A percentile compares a stretch with the other conserved stretches of the same genome.
Evolutionary conservation across 257 asterid genomes (phyloP).

Genomic region (Salvia splendens): DNA sequence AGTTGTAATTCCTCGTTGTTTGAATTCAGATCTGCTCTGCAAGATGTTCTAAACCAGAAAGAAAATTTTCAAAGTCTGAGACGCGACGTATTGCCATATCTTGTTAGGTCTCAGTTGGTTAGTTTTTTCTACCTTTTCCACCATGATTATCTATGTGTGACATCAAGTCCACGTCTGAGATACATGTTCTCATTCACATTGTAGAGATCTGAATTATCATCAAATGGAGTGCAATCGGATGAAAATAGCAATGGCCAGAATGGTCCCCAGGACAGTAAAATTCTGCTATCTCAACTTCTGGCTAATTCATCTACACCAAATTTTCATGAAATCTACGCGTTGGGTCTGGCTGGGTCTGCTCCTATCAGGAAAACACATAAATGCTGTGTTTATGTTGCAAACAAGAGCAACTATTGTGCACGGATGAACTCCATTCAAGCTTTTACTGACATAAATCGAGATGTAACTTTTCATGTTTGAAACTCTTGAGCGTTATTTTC

Average conservation of each 20-base stretch:
- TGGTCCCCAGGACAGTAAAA: slow-evolving; percentile 57
- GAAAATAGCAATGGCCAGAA: slow-evolving; percentile 70
- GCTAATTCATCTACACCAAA: slow-evolving; percentile 84
- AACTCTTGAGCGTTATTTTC: slow-evolving; percentile 25
- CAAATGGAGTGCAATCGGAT: slow-evolving; percentile 70
- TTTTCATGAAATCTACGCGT: slow-evolving; percentile 74
- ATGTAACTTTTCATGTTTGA: slow-evolving; percentile 53
- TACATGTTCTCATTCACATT: slow-evolving; percentile 33
- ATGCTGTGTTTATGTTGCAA: slow-evolving; percentile 88
- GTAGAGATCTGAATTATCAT: slow-evolving; percentile 76
- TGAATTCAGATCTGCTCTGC: slow-evolving; percentile 68
- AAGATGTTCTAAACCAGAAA: slow-evolving; percentile 77
- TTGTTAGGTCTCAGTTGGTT: slow-evolving; percentile 91
- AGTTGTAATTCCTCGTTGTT: slow-evolving; percentile 20
- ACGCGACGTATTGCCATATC: slow-evolving; percentile 94
- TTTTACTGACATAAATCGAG: slow-evolving; percentile 85
- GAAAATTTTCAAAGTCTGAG: slow-evolving; percentile 76
- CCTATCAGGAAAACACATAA: slow-evolving; percentile 64
- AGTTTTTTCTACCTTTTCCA: slow-evolving; percentile 39
- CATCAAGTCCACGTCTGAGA: slow-evolving; percentile 26
- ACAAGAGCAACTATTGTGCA: slow-evolving; percentile 85
- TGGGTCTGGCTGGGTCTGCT: slow-evolving; percentile 61
- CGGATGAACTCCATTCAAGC: slow-evolving; percentile 88
- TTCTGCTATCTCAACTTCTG: slow-evolving; percentile 76
- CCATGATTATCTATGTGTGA: slow-evolving; percentile 19